phyloP scores from a whole-genome alignment of 2,329 filamentous ascomycete genomes.

The Epicoccum sorghinum region DNA sequence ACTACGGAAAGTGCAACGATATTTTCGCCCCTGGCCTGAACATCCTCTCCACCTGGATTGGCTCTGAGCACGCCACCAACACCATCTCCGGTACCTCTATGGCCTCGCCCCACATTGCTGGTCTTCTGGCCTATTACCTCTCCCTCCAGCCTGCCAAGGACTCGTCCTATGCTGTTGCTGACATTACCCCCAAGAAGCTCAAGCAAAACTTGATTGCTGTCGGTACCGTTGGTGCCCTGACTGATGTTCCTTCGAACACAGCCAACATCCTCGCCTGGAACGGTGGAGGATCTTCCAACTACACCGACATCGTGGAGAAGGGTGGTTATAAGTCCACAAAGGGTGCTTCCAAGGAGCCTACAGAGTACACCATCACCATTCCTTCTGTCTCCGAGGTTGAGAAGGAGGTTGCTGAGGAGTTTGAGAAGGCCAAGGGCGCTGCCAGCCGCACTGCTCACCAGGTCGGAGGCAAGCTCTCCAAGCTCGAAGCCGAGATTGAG shows the following conservation, averaged over 20 bases:
- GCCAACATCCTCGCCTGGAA: constrained; percentile 98
- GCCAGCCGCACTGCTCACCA: constrained; percentile 51
- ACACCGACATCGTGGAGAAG: constrained; percentile 76
- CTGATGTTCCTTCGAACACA: constrained; percentile 83
- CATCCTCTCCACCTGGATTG: constrained; percentile 98
- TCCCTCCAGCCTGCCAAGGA: constrained; percentile 90
- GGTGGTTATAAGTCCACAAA: constrained; percentile 69
- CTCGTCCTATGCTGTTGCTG: constrained; percentile 87
- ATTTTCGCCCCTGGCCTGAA: constrained; percentile 97
- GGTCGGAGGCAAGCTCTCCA: constrained; percentile 55
- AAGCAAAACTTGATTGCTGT: constrained; percentile 87
- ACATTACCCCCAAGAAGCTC: constrained; percentile 90
- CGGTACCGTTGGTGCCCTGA: constrained; percentile 77
- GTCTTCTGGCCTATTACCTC: constrained; percentile 96
- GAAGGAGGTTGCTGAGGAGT: constrained; percentile 45
- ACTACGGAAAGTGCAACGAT: constrained; percentile 99
- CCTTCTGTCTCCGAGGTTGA: constrained; percentile 45
- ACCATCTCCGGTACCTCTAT: constrained; percentile 83
- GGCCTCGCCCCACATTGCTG: constrained; percentile 74
- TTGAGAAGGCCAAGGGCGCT: constrained; percentile 43
- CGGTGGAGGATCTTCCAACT: constrained; percentile 94
- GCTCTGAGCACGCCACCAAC: constrained; percentile 94
- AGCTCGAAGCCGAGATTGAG: constrained; percentile 52
- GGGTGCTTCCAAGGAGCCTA: constrained; percentile 44
- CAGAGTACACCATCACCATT: constrained; percentile 44